These are phyloP conservation scores for Rhodotorula paludigena DNA, from an alignment of 768 basidiomycete genomes.

Conservation along the genomic window DNA sequence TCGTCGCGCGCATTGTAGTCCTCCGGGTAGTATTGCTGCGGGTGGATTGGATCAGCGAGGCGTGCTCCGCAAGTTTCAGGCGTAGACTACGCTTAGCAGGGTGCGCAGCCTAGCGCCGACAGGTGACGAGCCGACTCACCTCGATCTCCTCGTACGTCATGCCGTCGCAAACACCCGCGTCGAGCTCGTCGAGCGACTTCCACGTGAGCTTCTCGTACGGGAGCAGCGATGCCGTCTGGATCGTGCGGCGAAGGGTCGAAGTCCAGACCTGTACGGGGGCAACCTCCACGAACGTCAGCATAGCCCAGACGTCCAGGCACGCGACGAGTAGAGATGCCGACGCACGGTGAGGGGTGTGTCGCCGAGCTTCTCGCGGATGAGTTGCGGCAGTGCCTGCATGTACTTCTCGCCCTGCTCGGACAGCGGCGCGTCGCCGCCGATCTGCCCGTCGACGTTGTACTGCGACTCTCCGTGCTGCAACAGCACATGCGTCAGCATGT, in stretches of 20 bases:
- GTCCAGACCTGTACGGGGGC: constrained; percentile 75
- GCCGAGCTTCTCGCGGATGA: constrained; percentile 87
- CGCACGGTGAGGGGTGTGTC: constrained; percentile 76
- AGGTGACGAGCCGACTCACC: no score
- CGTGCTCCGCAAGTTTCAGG: no score
- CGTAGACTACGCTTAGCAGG: no score
- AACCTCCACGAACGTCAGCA: background rate
- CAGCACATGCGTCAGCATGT: background rate
- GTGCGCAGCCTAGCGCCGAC: no score
- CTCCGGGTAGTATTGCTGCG: constrained; percentile 86
- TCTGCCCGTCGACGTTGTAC: constrained; percentile 91
- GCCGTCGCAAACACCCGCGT: constrained; percentile 97
- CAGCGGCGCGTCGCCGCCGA: constrained; percentile 90
- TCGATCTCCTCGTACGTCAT: constrained; percentile 99
- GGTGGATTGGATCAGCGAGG: no score
- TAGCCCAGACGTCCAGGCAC: no score
- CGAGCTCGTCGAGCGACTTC: constrained; percentile 97
- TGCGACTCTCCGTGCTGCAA: constrained; percentile 92
- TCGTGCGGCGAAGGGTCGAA: constrained; percentile 88
- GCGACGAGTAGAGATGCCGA: background rate
- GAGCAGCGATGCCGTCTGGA: constrained; percentile 76
- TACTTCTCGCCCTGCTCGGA: constrained; percentile 81
- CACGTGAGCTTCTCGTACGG: constrained; percentile 90
- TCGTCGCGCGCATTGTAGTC: constrained; percentile 97
- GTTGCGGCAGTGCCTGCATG: constrained; percentile 71